A percentile compares a stretch with the other conserved stretches of the same genome.
Conservation (phyloP, 257 asterid species). For the Solanum gandarillasii region DNA sequence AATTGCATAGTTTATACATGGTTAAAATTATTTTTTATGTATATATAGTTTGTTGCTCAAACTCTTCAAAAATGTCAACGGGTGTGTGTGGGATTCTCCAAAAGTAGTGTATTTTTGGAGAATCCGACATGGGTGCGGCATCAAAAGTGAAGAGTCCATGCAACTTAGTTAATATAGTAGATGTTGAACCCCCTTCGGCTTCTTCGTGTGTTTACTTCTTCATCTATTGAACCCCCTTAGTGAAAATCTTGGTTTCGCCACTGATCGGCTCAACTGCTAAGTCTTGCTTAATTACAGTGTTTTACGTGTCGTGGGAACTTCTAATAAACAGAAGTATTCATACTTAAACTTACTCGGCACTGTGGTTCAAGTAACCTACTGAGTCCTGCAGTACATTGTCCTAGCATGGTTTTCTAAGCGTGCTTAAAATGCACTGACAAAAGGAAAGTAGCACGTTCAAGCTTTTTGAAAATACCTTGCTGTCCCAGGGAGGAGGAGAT, state of each 20-base stretch:
- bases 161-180: not conserved
- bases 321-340: not conserved
- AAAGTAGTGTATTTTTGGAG: too few relatives aligned
- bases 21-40: not conserved
- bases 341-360: not conserved
- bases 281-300: not conserved
- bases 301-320: not conserved
- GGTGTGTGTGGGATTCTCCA: too few relatives aligned
- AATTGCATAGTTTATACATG: not conserved
- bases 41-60: too few relatives aligned
- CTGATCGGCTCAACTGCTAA: not conserved
- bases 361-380: not conserved
- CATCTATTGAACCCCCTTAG: not conserved
- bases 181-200: not conserved
- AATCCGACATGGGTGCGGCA: too few relatives aligned
- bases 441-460: not conserved
- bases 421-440: not conserved
- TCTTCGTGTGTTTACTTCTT: not conserved
- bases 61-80: too few relatives aligned
- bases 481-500: constrained; percentile 97
- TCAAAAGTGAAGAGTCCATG: too few relatives aligned
- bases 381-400: not conserved
- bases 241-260: too few relatives aligned
- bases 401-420: not conserved
- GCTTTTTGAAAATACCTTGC: constrained; percentile 49